phyloP scores from a whole-genome alignment of 768 basidiomycete species.

The Lactarius deliciosus region DNA sequence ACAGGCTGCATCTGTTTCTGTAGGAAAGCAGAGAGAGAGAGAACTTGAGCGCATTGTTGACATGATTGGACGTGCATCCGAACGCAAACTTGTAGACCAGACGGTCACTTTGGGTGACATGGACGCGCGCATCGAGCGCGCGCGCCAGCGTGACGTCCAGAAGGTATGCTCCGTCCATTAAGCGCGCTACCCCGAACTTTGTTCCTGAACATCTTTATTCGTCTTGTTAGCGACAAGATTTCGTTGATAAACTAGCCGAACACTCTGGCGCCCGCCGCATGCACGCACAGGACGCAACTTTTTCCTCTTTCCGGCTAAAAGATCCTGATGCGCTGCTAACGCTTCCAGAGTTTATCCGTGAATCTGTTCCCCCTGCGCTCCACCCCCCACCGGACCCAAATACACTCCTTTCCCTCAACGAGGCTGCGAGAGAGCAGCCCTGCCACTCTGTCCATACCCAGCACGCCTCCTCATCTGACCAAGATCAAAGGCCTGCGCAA shows the following conservation, averaged over 20 bases:
- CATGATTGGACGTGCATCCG: slow-evolving; percentile 67
- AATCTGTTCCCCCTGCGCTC: slow-evolving; percentile 23
- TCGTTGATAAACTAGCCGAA: slow-evolving; percentile 69
- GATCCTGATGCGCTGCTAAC: slow-evolving; percentile 52
- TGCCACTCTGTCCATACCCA: slow-evolving; percentile 32
- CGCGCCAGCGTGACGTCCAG: slow-evolving; percentile 55
- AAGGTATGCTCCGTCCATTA: slow-evolving; percentile 47
- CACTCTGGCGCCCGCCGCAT: slow-evolving; percentile 75
- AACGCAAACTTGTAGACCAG: slow-evolving; percentile 66
- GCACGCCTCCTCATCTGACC: slow-evolving; percentile 37
- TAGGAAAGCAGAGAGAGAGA: slow-evolving; percentile 51
- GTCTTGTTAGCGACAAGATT: slow-evolving; percentile 58
- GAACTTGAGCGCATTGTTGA: slow-evolving; percentile 75
- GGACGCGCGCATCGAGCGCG: slow-evolving; percentile 53
- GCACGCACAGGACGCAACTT: slow-evolving; percentile 74
- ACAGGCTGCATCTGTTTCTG: slow-evolving; percentile 34
- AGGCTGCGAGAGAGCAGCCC: slow-evolving; percentile 43
- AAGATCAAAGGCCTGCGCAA: slow-evolving; percentile 33
- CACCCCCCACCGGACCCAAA: slow-evolving; percentile 22
- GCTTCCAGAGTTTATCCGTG: slow-evolving; percentile 45
- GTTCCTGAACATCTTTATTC: slow-evolving; percentile 9
- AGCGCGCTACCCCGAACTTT: slow-evolving; percentile 7
- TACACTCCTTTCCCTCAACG: slow-evolving; percentile 36
- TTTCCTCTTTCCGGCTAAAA: slow-evolving; percentile 36
- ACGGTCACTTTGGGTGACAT: slow-evolving; percentile 64